Evolutionary conservation across 2,329 filamentous ascomycete genomes (phyloP), one percentile per base, ranked within the genome.

Genomic region (Pseudopithomyces chartarum): DNA sequence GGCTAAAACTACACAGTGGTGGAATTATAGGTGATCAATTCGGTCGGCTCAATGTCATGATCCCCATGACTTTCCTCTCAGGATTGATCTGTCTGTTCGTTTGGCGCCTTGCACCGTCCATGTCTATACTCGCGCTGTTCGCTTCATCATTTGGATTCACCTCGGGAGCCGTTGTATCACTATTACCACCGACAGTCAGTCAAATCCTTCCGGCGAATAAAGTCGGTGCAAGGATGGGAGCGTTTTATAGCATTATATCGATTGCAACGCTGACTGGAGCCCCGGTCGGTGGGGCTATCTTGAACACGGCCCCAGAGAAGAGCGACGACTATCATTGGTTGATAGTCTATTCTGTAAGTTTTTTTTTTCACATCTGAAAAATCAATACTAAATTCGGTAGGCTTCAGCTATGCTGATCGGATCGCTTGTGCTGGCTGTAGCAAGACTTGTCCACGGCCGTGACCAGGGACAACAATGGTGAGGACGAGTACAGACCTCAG

Each of bases 141-240:
- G 81, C 84, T 13, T 79, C 83, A 17, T 73, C 90, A 6, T 91
- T 89, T 62, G 90, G 89, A 17, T 90, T 91, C 70, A 82, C 82
- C 12, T 87, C 85, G 0, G 90, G 89, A 12, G 84, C 85, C 2
- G 89, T 87, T 64, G 84, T 90, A 34, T 84, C 84, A 0, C 76
- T 91, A 17, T 79, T 80, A 0, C 87, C 89, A 0, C 82, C 87
- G 0, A 77, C 90, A 13, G 79, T 92, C 20, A 88, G 87, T 1
- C 88, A 92, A 66, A 89, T 92, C 59, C 87, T 85, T 1, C 87
- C 90, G 44, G 83, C 91, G 36, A 80, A 84, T 19, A 82, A 90
- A 70, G 87, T 92, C 33, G 90, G 90, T 13, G 83, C 87, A 1
- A 81, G 90, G 6, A 86, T 83, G 2, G 90, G 90, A 0, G 82